A percentile compares a stretch with the other conserved stretches of the same genome.
These are phyloP conservation scores for Coemansia sp. DNA, from an alignment of 192 early-diverging fungal genomes.

Conservation along the genomic window DNA sequence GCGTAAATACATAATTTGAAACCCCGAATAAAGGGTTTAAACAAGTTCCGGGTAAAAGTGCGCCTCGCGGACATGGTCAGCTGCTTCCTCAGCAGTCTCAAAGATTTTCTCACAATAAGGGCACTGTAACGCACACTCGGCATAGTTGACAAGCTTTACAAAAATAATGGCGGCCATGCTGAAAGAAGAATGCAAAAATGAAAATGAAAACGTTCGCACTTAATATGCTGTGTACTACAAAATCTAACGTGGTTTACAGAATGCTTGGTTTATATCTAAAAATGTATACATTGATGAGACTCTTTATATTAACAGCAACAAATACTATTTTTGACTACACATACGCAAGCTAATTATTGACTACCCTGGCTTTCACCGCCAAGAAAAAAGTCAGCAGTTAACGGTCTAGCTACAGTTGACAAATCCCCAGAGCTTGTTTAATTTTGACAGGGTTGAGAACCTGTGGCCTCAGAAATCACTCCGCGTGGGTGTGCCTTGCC, in stretches of 20 bases:
- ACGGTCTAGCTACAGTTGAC: background rate
- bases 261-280: background rate
- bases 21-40: background rate
- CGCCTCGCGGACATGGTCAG: slow-evolving; percentile 6
- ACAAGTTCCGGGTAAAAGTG: slow-evolving; percentile 18
- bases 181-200: no score
- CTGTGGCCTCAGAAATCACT: no score
- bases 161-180: background rate
- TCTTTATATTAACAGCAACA: background rate
- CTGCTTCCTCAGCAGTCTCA: background rate
- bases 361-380: background rate
- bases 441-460: no score
- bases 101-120: slow-evolving; percentile 1
- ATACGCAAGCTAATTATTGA: background rate
- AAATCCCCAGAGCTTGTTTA: background rate
- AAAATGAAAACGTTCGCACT: background rate
- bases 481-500: background rate
- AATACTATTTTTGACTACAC: background rate
- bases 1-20: background rate
- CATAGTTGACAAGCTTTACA: background rate
- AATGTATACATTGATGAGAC: background rate
- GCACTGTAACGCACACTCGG: background rate
- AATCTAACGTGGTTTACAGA: background rate
- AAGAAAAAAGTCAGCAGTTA: background rate
- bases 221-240: background rate